Percentiles rank a stretch among this genome's conserved stretches.
Evolutionary conservation across 2,329 filamentous ascomycete genomes (phyloP).

Genomic region (Penicillium sp.): DNA sequence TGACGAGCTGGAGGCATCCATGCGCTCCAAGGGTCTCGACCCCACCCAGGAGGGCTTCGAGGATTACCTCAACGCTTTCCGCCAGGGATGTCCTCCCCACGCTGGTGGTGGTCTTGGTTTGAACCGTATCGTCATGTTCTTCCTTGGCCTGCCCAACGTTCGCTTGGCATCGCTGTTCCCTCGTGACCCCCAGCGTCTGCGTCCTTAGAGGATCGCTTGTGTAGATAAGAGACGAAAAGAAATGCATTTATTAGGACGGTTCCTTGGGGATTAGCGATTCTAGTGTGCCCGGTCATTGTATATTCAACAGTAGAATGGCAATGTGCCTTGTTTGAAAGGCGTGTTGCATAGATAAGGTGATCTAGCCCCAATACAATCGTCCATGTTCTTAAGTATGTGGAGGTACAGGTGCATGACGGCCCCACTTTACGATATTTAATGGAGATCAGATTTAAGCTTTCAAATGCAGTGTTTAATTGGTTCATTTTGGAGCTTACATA

Average conservation of each 20-base stretch:
- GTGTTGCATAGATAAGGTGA: background rate
- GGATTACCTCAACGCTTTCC: constrained; percentile 65
- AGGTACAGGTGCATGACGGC: background rate
- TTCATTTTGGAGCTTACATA: background rate
- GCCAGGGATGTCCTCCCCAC: constrained; percentile 64
- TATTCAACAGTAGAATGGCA: too few species aligned
- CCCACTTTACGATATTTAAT: background rate
- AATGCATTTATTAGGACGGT: constrained; percentile 10
- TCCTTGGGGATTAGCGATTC: background rate
- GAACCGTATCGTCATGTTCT: constrained; percentile 68
- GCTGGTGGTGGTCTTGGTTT: constrained; percentile 65
- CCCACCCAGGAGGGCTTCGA: constrained; percentile 60
- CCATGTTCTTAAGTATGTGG: too few species aligned
- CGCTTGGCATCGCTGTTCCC: constrained; percentile 64
- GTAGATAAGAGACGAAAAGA: constrained; percentile 17
- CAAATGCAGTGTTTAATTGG: background rate
- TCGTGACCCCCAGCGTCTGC: constrained; percentile 59
- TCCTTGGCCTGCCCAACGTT: constrained; percentile 64
- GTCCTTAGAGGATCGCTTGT: constrained; percentile 28
- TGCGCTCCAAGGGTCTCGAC: constrained; percentile 61
- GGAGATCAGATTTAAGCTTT: background rate
- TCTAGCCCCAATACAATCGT: background rate
- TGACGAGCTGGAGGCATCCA: constrained; percentile 58
- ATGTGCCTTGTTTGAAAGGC: too few species aligned
- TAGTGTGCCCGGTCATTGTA: too few species aligned